phyloP scores from a whole-genome alignment of 768 basidiomycete species.

The Pleurotus cornucopiae region DNA sequence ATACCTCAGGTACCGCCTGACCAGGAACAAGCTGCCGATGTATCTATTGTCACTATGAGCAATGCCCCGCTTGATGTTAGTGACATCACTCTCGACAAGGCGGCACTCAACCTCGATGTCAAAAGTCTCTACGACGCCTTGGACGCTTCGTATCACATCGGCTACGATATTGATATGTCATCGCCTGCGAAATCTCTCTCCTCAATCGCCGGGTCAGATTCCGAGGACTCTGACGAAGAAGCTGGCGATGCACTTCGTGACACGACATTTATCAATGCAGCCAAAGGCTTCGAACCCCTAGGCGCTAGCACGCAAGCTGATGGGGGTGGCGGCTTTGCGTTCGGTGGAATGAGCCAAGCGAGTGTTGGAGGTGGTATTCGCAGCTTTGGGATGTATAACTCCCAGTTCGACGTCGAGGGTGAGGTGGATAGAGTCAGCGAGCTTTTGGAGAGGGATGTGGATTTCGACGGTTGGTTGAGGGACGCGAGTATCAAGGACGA shows the following conservation, averaged over 20 bases:
- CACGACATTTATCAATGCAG: neutral
- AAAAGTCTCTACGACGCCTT: neutral
- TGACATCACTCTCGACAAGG: neutral
- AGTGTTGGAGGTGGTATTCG: neutral
- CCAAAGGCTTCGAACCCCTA: neutral
- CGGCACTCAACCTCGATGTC: neutral
- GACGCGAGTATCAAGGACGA: slow-evolving; percentile 31
- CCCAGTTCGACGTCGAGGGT: slow-evolving; percentile 57
- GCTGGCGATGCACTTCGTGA: neutral
- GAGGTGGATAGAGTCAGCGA: slow-evolving; percentile 49
- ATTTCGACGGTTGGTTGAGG: slow-evolving; percentile 50
- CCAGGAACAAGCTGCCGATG: neutral
- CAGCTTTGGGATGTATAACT: slow-evolving; percentile 34
- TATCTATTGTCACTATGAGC: neutral
- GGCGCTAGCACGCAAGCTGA: neutral
- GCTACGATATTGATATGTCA: neutral
- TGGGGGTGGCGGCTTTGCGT: neutral
- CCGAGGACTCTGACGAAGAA: slow-evolving; percentile 5
- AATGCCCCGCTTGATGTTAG: neutral
- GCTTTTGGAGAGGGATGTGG: slow-evolving; percentile 54
- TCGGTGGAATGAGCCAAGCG: neutral
- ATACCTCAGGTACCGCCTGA: neutral
- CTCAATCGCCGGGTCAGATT: slow-evolving; percentile 8
- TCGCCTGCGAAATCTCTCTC: slow-evolving; percentile 7
- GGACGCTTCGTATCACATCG: neutral